Conservation (phyloP, 176 grass and related monocot species). For the Rhynchospora pubera region DNA sequence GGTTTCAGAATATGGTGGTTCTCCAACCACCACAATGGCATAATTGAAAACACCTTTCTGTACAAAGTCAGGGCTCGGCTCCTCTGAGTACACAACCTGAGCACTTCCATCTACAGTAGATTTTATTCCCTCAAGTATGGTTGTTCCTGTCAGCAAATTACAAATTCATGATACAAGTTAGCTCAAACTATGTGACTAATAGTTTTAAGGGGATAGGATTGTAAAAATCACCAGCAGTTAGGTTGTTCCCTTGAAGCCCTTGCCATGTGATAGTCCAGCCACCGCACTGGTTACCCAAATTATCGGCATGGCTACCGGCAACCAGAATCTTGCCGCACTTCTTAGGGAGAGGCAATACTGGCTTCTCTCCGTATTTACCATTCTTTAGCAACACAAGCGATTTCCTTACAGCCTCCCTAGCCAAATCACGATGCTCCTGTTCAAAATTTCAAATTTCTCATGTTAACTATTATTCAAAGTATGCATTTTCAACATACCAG, state of each 20-base stretch:
- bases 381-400: constrained; percentile 62
- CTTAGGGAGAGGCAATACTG: constrained; percentile 43
- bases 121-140: constrained; percentile 46
- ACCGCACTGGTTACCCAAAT: constrained; percentile 67
- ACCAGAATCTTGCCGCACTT: constrained; percentile 38
- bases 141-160: constrained; percentile 32
- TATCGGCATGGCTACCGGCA: constrained; percentile 48
- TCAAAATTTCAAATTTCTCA: not conserved
- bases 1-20: constrained; percentile 53
- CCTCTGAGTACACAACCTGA: constrained; percentile 44
- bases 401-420: constrained; percentile 63
- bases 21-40: constrained; percentile 52
- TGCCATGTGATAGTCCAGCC: constrained; percentile 81
- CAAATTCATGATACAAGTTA: not conserved
- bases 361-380: constrained; percentile 29
- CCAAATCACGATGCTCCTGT: constrained; percentile 66
- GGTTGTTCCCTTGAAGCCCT: constrained; percentile 36
- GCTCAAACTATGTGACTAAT: not conserved
- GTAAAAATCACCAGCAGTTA: constrained; percentile 33
- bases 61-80: constrained; percentile 30
- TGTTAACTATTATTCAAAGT: not conserved
- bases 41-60: constrained; percentile 32
- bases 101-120: constrained; percentile 36
- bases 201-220: not conserved
- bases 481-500: not conserved